Conservation (phyloP, 108 stramenopile species). For the Aurantiochytrium sp. region DNA sequence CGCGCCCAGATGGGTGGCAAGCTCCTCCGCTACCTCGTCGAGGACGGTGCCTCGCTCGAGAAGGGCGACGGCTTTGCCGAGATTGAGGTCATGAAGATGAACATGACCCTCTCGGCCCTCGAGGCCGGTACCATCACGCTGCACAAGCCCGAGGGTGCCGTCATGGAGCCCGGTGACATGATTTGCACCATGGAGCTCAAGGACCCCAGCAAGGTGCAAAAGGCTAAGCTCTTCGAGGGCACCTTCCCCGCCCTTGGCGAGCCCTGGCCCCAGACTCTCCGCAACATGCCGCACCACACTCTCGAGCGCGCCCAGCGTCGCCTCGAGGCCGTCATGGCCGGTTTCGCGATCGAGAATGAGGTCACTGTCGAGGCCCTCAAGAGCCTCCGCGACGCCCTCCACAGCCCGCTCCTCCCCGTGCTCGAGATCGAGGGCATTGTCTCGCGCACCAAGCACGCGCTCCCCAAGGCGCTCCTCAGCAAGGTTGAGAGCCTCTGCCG, state of each 20-base stretch:
- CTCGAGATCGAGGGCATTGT: slow-evolving; percentile 77
- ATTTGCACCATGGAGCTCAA: slow-evolving; percentile 82
- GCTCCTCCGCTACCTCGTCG: slow-evolving; percentile 83
- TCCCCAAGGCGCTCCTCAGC: background rate
- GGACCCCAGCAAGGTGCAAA: slow-evolving; percentile 79
- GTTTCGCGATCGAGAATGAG: slow-evolving; percentile 58
- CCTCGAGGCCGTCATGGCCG: slow-evolving; percentile 72
- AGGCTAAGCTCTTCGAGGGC: slow-evolving; percentile 64
- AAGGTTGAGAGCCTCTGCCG: background rate
- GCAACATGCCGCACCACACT: background rate
- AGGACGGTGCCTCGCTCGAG: slow-evolving; percentile 76
- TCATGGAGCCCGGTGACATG: slow-evolving; percentile 79
- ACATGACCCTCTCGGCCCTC: slow-evolving; percentile 92
- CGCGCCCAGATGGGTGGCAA: slow-evolving; percentile 91
- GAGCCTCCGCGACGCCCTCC: slow-evolving; percentile 60
- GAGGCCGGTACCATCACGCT: slow-evolving; percentile 70
- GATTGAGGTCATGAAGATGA: slow-evolving; percentile 99
- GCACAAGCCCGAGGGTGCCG: slow-evolving; percentile 63
- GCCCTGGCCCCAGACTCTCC: background rate
- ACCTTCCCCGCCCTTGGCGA: background rate
- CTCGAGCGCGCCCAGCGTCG: slow-evolving; percentile 48
- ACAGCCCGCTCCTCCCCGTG: slow-evolving; percentile 67
- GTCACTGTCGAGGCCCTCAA: slow-evolving; percentile 52
- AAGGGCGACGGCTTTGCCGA: slow-evolving; percentile 85
- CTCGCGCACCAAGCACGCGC: slow-evolving; percentile 41